These are phyloP conservation scores for Phytophthora sansomeana DNA, from an alignment of 352 stramenopile species.

Conservation along the genomic window DNA sequence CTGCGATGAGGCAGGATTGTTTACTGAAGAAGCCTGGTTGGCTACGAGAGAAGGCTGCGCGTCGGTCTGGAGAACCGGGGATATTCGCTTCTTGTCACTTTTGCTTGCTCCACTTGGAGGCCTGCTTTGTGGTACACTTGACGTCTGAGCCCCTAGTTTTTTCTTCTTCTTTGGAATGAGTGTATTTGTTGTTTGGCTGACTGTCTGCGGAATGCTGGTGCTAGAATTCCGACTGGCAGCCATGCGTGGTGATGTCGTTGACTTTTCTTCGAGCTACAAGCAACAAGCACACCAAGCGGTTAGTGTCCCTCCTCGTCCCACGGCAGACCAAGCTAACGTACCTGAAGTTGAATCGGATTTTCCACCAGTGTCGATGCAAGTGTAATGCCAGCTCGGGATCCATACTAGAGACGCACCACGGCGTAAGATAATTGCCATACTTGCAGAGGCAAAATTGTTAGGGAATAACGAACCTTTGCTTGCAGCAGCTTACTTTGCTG, in stretches of 20 bases:
- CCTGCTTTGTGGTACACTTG: conserved; percentile 23
- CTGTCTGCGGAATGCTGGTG: conserved; percentile 5
- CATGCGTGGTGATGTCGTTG: conserved; percentile 30
- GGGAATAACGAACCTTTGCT: conserved; percentile 55
- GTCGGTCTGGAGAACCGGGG: conserved; percentile 53
- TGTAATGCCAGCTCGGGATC: conserved; percentile 80
- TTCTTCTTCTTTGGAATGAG: conserved; percentile 79
- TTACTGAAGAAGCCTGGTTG: conserved; percentile 7
- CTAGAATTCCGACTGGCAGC: conserved; percentile 13
- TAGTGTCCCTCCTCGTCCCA: conserved; percentile 6
- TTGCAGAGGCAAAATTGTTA: not conserved
- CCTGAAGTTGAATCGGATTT: conserved; percentile 83
- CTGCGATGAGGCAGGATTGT: conserved; percentile 67
- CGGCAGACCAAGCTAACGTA: conserved; percentile 21
- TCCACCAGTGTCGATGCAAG: conserved; percentile 82
- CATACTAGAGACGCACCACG: conserved; percentile 61
- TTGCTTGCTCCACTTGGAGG: conserved; percentile 45
- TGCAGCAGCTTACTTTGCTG: conserved; percentile 86
- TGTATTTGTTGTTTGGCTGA: conserved; percentile 45
- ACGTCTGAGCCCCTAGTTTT: conserved; percentile 6
- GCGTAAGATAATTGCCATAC: not conserved
- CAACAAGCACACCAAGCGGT: not conserved
- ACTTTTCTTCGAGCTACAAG: conserved; percentile 75
- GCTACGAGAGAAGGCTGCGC: conserved; percentile 1
- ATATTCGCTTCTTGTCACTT: conserved; percentile 74